Percentiles rank a stretch among this genome's conserved stretches.
phyloP scores from a whole-genome alignment of 2,329 filamentous ascomycete genomes.

The Trichoderma aggressivum region DNA sequence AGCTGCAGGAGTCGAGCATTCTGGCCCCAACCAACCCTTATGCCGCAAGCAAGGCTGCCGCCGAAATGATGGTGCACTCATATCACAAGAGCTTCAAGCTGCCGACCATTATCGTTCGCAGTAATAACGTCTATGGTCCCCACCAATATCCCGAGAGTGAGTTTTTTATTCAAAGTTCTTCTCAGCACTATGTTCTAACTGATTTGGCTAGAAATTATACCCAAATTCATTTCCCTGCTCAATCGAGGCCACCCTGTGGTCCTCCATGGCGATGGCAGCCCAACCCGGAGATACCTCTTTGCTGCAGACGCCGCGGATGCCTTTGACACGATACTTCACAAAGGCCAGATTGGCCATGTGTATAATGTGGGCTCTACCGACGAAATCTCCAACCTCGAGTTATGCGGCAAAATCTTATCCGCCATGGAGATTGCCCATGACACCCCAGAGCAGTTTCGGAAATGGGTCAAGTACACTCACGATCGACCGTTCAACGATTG shows the following conservation, averaged over 20 bases:
- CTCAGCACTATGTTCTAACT: neutral
- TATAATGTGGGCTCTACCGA: slow-evolving; percentile 81
- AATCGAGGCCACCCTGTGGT: slow-evolving; percentile 64
- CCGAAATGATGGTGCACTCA: slow-evolving; percentile 84
- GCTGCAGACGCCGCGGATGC: slow-evolving; percentile 77
- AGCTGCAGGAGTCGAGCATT: slow-evolving; percentile 69
- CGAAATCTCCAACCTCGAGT: slow-evolving; percentile 70
- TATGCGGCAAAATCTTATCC: slow-evolving; percentile 63
- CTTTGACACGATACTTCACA: slow-evolving; percentile 80
- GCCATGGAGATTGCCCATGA: slow-evolving; percentile 56
- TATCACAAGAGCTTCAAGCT: slow-evolving; percentile 81
- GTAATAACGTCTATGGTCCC: slow-evolving; percentile 83
- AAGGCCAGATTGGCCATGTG: slow-evolving; percentile 67
- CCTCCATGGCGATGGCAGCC: slow-evolving; percentile 72
- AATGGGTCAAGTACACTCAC: slow-evolving; percentile 70
- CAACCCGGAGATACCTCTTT: slow-evolving; percentile 72
- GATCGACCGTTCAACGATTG: slow-evolving; percentile 78
- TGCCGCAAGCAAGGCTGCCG: slow-evolving; percentile 74
- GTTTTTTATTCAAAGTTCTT: slow-evolving; percentile 28
- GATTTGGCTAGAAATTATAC: slow-evolving; percentile 65
- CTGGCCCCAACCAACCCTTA: slow-evolving; percentile 80
- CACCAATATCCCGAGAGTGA: slow-evolving; percentile 81
- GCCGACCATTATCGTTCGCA: slow-evolving; percentile 73
- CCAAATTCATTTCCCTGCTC: slow-evolving; percentile 73
- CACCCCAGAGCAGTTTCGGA: slow-evolving; percentile 51